Base-by-base conservation (phyloP, 2,329 filamentous ascomycete genomes). In the Monilinia fructigena region DNA sequence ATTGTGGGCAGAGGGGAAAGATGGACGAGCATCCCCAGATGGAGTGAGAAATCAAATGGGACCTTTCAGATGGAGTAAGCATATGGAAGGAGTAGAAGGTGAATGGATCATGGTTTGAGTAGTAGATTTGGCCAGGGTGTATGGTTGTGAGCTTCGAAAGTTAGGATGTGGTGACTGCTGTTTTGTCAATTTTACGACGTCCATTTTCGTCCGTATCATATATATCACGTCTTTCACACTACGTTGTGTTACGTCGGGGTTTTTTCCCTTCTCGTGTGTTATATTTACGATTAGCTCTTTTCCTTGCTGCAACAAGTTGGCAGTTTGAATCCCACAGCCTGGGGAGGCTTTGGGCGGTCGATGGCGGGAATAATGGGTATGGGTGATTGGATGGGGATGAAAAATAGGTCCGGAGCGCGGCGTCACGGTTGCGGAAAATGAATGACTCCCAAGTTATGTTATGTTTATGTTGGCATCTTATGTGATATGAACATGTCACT, bases 31-130 rank as follows among this genome's bases (percentile, higher is more conserved):
- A 50, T 61, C 58, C 6, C 58, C 58, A 38, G 58, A 61, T 38
- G 2, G 2, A n/a, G 50, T 61, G 58, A 50, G 58, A 38, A 14
- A 42, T 50, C 58, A 50, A 50, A 67, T 67, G 2, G 70, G 71
- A 1, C 71, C 75, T 10, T 75, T 76, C 42, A 71, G 69, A 28
- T 76, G 75, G 75, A 73, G 69, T 12, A 68, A 63, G 38, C 71
- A 69, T 60, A 75, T 76, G 74, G 74, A 75, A 11, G 71, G 72
- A 1, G 78, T 82, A 26, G 85, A 87, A 55, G 83, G 87, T 26
- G 86, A 88, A 77, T 88, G 85, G 85, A 88, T 88, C 74, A 88
- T 88, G 85, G 86, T 88, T 76, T 88, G 78, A 82, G 63, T 45
- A 53, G 60, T 52, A 14, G n/a, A 16, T 10, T 38, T 50, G 45